Evolutionary conservation across 768 basidiomycete species (phyloP), one percentile per base, ranked within the genome.

Genomic region (Tricholoma hemisulphureum): DNA sequence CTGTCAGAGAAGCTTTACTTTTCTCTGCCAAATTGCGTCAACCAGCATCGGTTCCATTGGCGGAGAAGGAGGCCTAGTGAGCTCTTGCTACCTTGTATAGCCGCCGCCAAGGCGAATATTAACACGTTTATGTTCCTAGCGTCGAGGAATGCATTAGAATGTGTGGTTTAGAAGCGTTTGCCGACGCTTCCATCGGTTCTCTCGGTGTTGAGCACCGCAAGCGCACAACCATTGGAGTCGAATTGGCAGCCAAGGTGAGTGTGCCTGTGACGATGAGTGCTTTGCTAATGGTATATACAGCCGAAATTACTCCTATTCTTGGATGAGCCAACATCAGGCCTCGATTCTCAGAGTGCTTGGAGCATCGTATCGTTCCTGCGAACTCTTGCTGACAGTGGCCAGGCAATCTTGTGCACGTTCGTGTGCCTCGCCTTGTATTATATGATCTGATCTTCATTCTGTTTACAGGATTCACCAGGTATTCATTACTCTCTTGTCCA

Each of bases 321-420:
- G 46, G 93, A 95, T 65, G 93, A 95, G 68, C 94, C 94, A 0
- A 95, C 93, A 2, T 87, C 90, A 32, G 92, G 93, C 31, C 77
- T 95, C 14, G 91, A 93, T 69, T 92, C 91, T 1, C 90, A 93
- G 71, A 88, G 86, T 55, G 91, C 92, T 3, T 91, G 91, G 90
- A 86, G 86, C 11, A 91, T 93, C 58, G 74, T 91, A 55, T 72
- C 79, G 1, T 91, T 95, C 75, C 74, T 95, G 34, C 80, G 87
- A 10, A 81, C 84, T 53, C 82, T 95, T 31, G 91, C 92, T 6
- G 81, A 89, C n/a, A n/a, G n/a, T n/a, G n/a, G n/a, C n/a, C n/a
- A n/a, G n/a, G n/a, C n/a, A n/a, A n/a, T n/a, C n/a, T 59, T 95
- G 14, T 95, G 93, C 85, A 95, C 91, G 78, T 86, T 62, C 55